A percentile compares a stretch with the other conserved stretches of the same genome.
phyloP scores from a whole-genome alignment of 805 yeast genomes.

The Sugiyamaella lignohabitans region DNA sequence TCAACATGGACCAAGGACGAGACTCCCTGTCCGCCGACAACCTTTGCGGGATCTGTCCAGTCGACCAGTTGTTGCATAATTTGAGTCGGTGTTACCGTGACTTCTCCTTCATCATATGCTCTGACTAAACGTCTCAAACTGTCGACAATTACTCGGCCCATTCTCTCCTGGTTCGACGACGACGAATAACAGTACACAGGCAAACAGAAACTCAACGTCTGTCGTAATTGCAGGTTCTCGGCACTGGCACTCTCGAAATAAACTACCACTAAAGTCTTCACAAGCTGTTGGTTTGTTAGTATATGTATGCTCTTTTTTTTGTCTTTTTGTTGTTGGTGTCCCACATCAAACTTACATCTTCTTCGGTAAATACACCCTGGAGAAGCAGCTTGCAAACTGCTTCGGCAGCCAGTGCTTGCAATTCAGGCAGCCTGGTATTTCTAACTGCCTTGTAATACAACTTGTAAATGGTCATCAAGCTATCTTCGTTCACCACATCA shows the following conservation, averaged over 20 bases:
- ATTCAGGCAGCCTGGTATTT: conserved; percentile 43
- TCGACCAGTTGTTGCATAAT: conserved; percentile 65
- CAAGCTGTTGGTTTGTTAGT: too few relatives aligned
- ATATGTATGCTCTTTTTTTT: too few relatives aligned
- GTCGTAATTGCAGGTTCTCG: conserved; percentile 60
- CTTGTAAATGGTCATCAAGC: conserved; percentile 58
- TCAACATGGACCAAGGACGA: conserved; percentile 41
- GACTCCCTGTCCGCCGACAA: conserved; percentile 31
- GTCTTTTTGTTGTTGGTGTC: too few relatives aligned
- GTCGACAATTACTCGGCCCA: conserved; percentile 40
- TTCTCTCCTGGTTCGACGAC: conserved; percentile 57
- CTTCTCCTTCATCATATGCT: conserved; percentile 33
- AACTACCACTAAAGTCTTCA: conserved; percentile 54
- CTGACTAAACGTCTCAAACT: conserved; percentile 42
- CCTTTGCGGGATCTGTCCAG: conserved; percentile 70
- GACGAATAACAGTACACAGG: conserved; percentile 85
- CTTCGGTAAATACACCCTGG: conserved; percentile 67
- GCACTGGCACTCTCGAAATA: conserved; percentile 68
- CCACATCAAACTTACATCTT: too few relatives aligned
- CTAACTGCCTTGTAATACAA: conserved; percentile 61
- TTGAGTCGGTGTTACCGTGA: conserved; percentile 38
- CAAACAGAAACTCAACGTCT: conserved; percentile 76
- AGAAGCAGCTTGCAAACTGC: conserved; percentile 77
- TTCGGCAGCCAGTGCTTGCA: conserved; percentile 79
- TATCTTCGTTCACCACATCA: conserved; percentile 55